Percentiles rank a stretch among this genome's conserved stretches.
phyloP scores from a whole-genome alignment of 352 stramenopile species.

The Globisporangium nunn region DNA sequence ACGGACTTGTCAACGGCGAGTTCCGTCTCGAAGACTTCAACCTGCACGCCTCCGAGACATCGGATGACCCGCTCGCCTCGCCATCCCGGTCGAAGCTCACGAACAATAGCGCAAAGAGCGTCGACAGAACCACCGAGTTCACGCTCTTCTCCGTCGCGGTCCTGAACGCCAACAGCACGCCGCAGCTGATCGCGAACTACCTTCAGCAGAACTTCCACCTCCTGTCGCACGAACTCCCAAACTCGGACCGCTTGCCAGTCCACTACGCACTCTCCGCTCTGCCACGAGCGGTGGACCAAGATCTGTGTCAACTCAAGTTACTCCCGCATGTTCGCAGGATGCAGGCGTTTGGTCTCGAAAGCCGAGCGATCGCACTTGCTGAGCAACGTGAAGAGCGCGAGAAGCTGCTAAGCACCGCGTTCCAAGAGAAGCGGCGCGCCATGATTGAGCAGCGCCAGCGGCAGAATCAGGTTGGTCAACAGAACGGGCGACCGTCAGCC shows the following conservation, averaged over 20 bases:
- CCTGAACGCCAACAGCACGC: slow-evolving; percentile 44
- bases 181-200: slow-evolving; percentile 56
- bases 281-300: slow-evolving; percentile 28
- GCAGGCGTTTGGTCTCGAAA: slow-evolving; percentile 33
- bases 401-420: slow-evolving; percentile 31
- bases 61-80: not conserved
- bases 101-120: not conserved
- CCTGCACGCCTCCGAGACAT: slow-evolving; percentile 17
- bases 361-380: slow-evolving; percentile 29
- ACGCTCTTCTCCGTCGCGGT: slow-evolving; percentile 66
- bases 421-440: slow-evolving; percentile 44
- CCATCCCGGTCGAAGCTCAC: not conserved
- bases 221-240: slow-evolving; percentile 15
- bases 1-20: slow-evolving; percentile 58
- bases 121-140: slow-evolving; percentile 24
- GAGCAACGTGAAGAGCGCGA: slow-evolving; percentile 51
- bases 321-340: slow-evolving; percentile 48
- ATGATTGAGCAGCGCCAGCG: slow-evolving; percentile 37
- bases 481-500: slow-evolving; percentile 23
- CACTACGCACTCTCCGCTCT: slow-evolving; percentile 17
- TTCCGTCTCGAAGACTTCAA: slow-evolving; percentile 70
- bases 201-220: slow-evolving; percentile 70
- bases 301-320: slow-evolving; percentile 52
- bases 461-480: slow-evolving; percentile 26
- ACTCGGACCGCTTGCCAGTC: slow-evolving; percentile 23